Evolutionary conservation across 495 filamentous ascomycete genomes (phyloP).

Genomic region (Penicilliopsis zonata): DNA sequence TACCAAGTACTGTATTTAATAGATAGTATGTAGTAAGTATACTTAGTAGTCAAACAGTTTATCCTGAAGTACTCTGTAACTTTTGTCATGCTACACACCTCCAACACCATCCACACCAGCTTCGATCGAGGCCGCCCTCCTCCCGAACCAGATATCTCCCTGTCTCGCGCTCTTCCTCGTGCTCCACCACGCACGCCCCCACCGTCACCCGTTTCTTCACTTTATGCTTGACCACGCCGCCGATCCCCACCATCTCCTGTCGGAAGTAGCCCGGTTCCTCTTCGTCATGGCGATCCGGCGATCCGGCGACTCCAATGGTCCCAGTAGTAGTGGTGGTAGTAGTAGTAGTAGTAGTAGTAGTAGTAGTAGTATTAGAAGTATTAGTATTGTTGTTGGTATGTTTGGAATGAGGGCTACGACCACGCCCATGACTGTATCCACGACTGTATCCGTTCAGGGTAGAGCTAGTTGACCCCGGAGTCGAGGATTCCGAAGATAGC

Average conservation of each 20-base stretch:
- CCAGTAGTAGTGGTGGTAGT: too few species aligned
- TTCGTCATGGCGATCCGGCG: slow-evolving; percentile 14
- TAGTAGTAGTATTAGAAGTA: too few species aligned
- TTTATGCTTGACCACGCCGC: slow-evolving; percentile 74
- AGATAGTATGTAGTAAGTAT: too few species aligned
- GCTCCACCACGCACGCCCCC: slow-evolving; percentile 71
- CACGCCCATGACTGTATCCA: not conserved
- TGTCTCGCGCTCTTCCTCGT: slow-evolving; percentile 61
- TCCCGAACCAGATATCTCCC: slow-evolving; percentile 54
- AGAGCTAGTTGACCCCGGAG: not conserved
- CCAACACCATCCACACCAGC: slow-evolving; percentile 44
- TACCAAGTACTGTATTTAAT: too few species aligned
- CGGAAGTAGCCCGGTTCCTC: slow-evolving; percentile 57
- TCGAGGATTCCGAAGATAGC: too few species aligned
- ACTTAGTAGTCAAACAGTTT: too few species aligned
- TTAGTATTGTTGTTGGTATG: too few species aligned
- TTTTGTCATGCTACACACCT: slow-evolving; percentile 4
- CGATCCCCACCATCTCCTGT: slow-evolving; percentile 81
- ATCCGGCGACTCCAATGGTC: too few species aligned
- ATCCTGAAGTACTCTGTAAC: too few species aligned
- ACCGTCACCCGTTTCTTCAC: slow-evolving; percentile 61
- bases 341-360: too few species aligned
- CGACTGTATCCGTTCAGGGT: slow-evolving; percentile 1
- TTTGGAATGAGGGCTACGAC: not conserved
- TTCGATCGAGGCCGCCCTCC: slow-evolving; percentile 32